Base-by-base conservation (phyloP, 2,329 filamentous ascomycete genomes). In the Ceratocystis colombiana region DNA sequence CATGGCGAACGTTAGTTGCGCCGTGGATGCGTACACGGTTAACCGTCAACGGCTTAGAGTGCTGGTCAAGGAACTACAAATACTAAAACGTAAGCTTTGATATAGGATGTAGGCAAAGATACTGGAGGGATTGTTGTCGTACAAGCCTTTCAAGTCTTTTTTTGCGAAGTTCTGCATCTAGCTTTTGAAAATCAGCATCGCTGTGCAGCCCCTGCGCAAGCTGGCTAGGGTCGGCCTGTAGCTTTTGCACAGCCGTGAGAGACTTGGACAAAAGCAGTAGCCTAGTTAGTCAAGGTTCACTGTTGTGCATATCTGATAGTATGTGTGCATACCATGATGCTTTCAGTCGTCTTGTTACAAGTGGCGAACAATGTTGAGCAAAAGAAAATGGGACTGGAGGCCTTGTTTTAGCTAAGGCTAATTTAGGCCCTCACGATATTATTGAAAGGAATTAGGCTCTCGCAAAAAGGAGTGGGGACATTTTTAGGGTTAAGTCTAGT, bases 1-100 rank as follows among this genome's bases (percentile, higher is more conserved):
- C 81, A 71, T 84, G 83, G 69, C 94, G 85, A n/a, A 93, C 96
- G 73, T 94, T 86, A 68, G 83, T 82, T 57, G 90, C 90, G 73
- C 91, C 89, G 69, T 95, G 84, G 68, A 99, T 81, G 71, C 66
- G 66, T 8, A 68, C 66, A 50, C 66, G 46, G 46, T 89, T 89
- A 74, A 99, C 87, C 15, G 90, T 90, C 71, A 94, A 89, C 50
- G 94, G 93, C 67, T 94, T 84, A 55, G 89, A 89, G 70, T 88
- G 87, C 75, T 97, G 96, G 76, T 88, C 84, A 70, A 85, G 83
- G 72, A 95, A 83, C 88, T 91, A 69, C 25, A 22, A 15, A 1
- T n/a, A 17, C 55, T n/a, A 8, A 5, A 28, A 59, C 33, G 55
- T 59, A 30, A 59, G 55, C 55, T 59, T 33, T 3, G 5, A 20